Evolutionary conservation across 1,284 basidiomycete genomes (phyloP).

Genomic region (Boletus smithii): DNA sequence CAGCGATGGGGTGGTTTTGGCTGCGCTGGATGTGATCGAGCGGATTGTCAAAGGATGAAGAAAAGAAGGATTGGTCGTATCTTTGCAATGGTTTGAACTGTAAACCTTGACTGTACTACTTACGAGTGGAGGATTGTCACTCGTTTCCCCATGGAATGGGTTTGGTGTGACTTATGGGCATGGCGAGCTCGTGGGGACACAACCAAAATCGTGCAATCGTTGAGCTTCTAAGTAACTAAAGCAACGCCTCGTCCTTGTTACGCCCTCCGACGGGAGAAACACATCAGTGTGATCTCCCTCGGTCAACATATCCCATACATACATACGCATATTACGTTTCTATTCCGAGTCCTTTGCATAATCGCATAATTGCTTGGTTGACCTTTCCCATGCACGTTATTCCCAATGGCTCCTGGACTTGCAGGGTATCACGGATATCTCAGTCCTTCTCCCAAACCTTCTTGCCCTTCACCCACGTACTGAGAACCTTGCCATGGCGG

Average conservation of each 20-base stretch:
- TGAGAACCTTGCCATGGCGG: conserved; percentile 62
- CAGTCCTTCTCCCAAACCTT: conserved; percentile 55
- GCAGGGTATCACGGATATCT: conserved; percentile 4
- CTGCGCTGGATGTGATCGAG: conserved; percentile 16
- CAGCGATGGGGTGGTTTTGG: conserved; percentile 25
- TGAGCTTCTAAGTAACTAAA: too few relatives aligned
- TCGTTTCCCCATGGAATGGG: too few relatives aligned
- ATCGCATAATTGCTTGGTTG: not conserved
- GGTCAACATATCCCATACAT: not conserved
- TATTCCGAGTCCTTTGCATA: not conserved
- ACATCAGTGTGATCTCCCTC: too few relatives aligned
- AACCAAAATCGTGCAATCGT: too few relatives aligned
- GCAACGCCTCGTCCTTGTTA: not conserved
- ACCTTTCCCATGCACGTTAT: not conserved
- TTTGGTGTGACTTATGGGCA: too few relatives aligned
- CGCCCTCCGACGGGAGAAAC: too few relatives aligned
- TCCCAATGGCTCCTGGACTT: not conserved
- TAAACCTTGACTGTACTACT: not conserved
- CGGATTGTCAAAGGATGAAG: conserved; percentile 8
- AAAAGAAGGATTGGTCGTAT: not conserved
- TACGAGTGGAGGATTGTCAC: not conserved
- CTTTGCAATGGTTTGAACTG: not conserved
- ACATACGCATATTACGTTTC: not conserved
- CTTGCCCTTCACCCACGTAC: conserved; percentile 80
- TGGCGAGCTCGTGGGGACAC: too few relatives aligned